phyloP scores from a whole-genome alignment of 805 yeast species.

The Ogataea sp. region DNA sequence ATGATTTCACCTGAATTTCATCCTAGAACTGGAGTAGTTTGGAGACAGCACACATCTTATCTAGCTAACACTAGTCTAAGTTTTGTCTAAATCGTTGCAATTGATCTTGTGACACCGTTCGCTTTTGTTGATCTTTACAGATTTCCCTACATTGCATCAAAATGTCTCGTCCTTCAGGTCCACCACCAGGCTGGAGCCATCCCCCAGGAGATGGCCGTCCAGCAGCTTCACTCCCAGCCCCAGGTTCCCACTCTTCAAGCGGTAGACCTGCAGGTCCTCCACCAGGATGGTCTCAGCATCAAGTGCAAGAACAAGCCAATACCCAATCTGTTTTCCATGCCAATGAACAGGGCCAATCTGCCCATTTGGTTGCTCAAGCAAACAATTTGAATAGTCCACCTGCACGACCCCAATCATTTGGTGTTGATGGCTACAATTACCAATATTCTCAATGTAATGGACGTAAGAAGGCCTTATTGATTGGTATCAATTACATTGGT shows the following conservation, averaged over 20 bases:
- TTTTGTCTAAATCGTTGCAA: neutral
- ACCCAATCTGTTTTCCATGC: constrained; percentile 8
- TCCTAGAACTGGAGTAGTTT: no score
- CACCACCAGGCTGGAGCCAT: constrained; percentile 7
- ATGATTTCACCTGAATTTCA: no score
- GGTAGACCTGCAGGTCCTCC: constrained; percentile 6
- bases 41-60: no score
- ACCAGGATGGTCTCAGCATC: constrained; percentile 7
- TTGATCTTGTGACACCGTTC: neutral
- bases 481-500: constrained; percentile 53
- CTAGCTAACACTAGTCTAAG: no score
- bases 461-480: constrained; percentile 48
- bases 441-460: constrained; percentile 34
- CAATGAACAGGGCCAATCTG: constrained; percentile 3
- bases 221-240: neutral
- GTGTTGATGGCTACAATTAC: constrained; percentile 25
- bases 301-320: constrained; percentile 7
- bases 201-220: constrained; percentile 1
- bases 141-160: neutral
- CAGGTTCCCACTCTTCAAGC: neutral
- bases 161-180: constrained; percentile 4
- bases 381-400: constrained; percentile 6
- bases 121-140: neutral
- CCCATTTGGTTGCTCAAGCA: constrained; percentile 3
- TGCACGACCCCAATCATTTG: constrained; percentile 12